phyloP scores from a whole-genome alignment of 176 grass and related monocot species.

The Bolboschoenus planiculmis region DNA sequence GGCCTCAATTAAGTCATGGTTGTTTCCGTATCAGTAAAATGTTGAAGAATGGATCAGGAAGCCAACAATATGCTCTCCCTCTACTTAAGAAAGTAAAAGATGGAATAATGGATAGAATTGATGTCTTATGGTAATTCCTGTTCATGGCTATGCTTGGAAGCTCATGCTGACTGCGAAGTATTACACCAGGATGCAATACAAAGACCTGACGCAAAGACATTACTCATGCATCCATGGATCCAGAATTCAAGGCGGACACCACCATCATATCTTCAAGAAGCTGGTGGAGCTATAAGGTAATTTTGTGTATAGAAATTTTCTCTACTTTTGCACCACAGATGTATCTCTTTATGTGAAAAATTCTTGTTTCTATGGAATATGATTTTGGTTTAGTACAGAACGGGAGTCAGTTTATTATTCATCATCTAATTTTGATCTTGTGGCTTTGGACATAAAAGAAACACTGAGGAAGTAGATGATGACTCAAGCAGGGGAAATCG shows the following conservation, averaged over 20 bases:
- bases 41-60: background rate
- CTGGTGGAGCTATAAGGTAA: constrained; percentile 50
- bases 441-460: constrained; percentile 45
- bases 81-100: background rate
- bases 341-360: background rate
- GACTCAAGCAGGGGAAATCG: constrained; percentile 43
- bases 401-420: constrained; percentile 2
- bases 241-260: constrained; percentile 79
- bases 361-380: background rate
- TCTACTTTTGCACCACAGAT: background rate
- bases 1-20: background rate
- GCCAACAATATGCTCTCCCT: background rate
- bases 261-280: constrained; percentile 58
- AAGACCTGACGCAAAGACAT: constrained; percentile 94
- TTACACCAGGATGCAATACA: constrained; percentile 78
- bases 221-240: constrained; percentile 90
- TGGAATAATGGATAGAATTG: background rate
- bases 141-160: background rate
- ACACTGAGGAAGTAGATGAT: constrained; percentile 60
- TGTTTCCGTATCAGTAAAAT: background rate
- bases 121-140: background rate
- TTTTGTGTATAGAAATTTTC: background rate
- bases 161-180: constrained; percentile 36
- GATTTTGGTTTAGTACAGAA: background rate
- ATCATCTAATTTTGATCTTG: constrained; percentile 20